These are phyloP conservation scores for Tolypocladium tundrense DNA, from an alignment of 2,329 filamentous ascomycete genomes.

Conservation along the genomic window DNA sequence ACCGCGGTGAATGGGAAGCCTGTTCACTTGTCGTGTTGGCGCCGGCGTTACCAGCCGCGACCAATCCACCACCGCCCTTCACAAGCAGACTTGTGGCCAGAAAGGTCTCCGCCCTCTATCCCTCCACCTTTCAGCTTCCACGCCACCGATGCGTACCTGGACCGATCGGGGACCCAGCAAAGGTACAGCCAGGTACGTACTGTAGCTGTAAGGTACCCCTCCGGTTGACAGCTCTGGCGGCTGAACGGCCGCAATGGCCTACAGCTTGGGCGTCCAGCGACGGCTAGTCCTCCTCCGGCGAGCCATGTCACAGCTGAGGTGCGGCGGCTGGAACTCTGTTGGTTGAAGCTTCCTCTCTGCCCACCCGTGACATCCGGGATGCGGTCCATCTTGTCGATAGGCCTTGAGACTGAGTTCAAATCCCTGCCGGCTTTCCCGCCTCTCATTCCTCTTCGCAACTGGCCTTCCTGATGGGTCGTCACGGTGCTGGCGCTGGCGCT, in stretches of 20 bases:
- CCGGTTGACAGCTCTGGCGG: background rate
- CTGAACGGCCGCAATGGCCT: background rate
- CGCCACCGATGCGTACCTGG: slow-evolving; percentile 2
- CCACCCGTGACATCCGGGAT: background rate
- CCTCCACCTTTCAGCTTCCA: background rate
- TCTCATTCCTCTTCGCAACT: background rate
- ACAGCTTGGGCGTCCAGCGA: background rate
- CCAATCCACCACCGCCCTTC: background rate
- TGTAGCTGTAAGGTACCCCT: background rate
- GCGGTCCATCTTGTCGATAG: background rate
- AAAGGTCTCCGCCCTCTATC: background rate
- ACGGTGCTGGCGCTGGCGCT: background rate
- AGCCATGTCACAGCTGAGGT: background rate
- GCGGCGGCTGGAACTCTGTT: background rate
- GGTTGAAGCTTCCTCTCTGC: background rate
- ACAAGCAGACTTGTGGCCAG: background rate
- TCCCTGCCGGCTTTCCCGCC: background rate
- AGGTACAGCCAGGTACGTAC: background rate
- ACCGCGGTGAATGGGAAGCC: background rate
- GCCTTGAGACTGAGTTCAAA: background rate
- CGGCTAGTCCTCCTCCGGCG: background rate
- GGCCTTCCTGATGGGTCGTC: background rate
- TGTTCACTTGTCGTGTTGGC: background rate
- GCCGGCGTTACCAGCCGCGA: background rate
- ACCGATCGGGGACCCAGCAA: background rate